Evolutionary conservation across 257 asterid genomes (phyloP).

Genomic region (Henckelia pumila): DNA sequence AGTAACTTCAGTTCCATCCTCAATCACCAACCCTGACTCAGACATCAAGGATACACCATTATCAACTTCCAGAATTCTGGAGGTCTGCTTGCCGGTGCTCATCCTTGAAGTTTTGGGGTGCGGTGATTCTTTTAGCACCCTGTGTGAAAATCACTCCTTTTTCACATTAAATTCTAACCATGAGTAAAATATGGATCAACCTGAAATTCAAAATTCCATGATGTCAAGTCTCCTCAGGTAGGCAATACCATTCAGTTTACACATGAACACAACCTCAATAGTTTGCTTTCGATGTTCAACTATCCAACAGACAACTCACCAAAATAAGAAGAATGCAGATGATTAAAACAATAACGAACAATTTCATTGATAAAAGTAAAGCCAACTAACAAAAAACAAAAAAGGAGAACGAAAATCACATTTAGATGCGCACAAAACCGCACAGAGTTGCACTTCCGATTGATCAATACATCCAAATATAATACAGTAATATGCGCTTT

Average conservation of each 20-base stretch:
- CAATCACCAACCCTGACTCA: constrained; percentile 32
- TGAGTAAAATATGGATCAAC: constrained; percentile 30
- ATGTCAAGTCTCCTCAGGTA: not conserved
- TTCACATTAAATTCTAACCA: not conserved
- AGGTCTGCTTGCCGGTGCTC: constrained; percentile 34
- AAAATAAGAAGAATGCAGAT: not conserved
- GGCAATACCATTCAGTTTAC: no score
- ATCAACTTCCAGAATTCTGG: constrained; percentile 36
- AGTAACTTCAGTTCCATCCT: constrained; percentile 40
- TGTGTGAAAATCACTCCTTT: constrained; percentile 9
- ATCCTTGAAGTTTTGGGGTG: constrained; percentile 45
- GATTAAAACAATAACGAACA: no score
- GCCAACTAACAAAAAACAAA: no score
- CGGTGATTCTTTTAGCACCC: constrained; percentile 55
- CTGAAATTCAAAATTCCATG: constrained; percentile 26
- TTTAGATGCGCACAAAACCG: no score
- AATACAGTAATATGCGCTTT: no score
- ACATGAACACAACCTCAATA: no score
- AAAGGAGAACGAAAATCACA: no score
- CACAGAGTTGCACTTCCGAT: no score
- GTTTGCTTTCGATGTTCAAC: not conserved
- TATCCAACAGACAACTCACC: not conserved
- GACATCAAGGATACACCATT: constrained; percentile 51
- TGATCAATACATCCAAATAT: no score
- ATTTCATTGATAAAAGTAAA: no score